Conservation (phyloP, 2,329 filamentous ascomycete genomes). For the Ascochyta viciae-villosae region DNA sequence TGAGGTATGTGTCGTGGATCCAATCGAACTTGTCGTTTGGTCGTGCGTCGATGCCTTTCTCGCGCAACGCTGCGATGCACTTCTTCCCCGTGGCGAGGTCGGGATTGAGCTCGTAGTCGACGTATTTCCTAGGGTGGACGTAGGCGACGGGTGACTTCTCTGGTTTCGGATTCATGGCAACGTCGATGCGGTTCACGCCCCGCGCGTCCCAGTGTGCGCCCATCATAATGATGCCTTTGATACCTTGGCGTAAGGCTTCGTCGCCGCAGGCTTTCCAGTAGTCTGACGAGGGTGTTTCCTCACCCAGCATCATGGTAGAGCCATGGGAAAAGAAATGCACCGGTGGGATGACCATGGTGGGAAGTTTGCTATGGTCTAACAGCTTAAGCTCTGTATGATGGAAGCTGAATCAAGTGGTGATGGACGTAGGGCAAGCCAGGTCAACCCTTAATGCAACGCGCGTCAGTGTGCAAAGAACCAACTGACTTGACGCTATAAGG, state of each 20-base stretch:
- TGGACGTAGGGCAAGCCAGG: neutral
- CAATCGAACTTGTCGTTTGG: slow-evolving; percentile 68
- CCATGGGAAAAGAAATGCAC: slow-evolving; percentile 75
- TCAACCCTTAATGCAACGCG: too few species aligned
- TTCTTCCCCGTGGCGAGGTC: slow-evolving; percentile 62
- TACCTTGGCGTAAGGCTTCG: slow-evolving; percentile 63
- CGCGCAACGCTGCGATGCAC: slow-evolving; percentile 59
- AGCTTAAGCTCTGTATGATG: neutral
- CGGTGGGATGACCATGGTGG: slow-evolving; percentile 53
- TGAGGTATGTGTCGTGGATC: slow-evolving; percentile 76
- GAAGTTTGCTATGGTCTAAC: neutral
- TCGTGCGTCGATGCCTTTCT: slow-evolving; percentile 62
- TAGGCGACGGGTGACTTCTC: slow-evolving; percentile 70
- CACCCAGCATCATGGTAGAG: slow-evolving; percentile 75
- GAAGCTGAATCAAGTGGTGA: neutral
- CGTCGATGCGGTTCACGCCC: slow-evolving; percentile 62
- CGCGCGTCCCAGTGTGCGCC: slow-evolving; percentile 71
- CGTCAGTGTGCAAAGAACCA: neutral
- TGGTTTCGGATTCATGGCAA: slow-evolving; percentile 67
- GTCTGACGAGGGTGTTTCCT: slow-evolving; percentile 65
- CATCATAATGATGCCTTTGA: slow-evolving; percentile 73
- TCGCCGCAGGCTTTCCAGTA: slow-evolving; percentile 73
- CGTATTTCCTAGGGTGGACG: slow-evolving; percentile 70
- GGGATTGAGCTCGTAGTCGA: slow-evolving; percentile 66
- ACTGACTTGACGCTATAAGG: neutral